Percentiles rank a stretch among this genome's conserved stretches.
Evolutionary conservation across 2,329 filamentous ascomycete genomes (phyloP).

Genomic region (Coniochaeta ligniaria): DNA sequence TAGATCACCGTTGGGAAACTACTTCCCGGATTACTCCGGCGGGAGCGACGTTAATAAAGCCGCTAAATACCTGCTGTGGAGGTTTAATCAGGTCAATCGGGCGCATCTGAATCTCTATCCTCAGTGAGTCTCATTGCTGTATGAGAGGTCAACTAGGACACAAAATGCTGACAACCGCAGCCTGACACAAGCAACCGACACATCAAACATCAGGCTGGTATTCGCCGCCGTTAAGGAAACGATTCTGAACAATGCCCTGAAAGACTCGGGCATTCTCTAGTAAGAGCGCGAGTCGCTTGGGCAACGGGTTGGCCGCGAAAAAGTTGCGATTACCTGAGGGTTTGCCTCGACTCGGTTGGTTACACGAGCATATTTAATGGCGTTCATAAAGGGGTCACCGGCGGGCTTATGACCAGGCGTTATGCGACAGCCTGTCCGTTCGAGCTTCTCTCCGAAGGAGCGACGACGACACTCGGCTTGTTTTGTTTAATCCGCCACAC

Average conservation of each 20-base stretch:
- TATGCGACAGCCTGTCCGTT: neutral
- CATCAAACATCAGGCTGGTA: constrained; percentile 93
- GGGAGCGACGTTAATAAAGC: constrained; percentile 97
- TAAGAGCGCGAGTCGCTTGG: neutral
- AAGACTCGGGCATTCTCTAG: constrained; percentile 94
- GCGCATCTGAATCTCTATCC: constrained; percentile 95
- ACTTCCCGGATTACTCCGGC: constrained; percentile 96
- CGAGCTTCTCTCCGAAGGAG: neutral
- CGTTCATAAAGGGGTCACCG: neutral
- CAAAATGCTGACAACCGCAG: constrained; percentile 37
- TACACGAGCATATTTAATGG: neutral
- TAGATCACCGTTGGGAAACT: constrained; percentile 83
- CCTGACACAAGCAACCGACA: constrained; percentile 97
- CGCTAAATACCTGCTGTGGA: constrained; percentile 95
- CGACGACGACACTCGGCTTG: neutral
- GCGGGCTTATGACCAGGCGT: neutral
- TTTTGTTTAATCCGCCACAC: neutral
- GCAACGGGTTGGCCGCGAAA: neutral
- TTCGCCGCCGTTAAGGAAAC: constrained; percentile 99
- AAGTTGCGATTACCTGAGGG: neutral
- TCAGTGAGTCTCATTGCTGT: constrained; percentile 60
- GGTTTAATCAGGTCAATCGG: constrained; percentile 97
- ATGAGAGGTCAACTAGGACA: neutral
- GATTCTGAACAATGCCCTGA: constrained; percentile 94
- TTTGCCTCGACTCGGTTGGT: neutral